Percentiles rank a stretch among this genome's conserved stretches.
These are phyloP conservation scores for Alternaria arborescens DNA, from an alignment of 2,329 filamentous ascomycete genomes.

Conservation along the genomic window DNA sequence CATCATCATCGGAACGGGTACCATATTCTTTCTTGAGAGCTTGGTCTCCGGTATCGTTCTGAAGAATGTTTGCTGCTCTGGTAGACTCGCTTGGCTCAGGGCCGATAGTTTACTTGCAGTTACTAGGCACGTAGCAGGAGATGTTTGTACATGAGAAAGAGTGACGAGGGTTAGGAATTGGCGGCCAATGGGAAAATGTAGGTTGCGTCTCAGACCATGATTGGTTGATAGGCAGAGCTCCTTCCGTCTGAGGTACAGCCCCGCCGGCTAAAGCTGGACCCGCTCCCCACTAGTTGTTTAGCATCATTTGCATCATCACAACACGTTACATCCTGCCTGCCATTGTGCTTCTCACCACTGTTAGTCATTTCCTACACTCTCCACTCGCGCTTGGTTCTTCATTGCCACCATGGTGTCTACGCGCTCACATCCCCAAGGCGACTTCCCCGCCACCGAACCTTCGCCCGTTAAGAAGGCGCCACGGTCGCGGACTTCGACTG, in stretches of 20 bases:
- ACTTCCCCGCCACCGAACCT: slow-evolving; percentile 47
- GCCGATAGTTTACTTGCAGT: neutral
- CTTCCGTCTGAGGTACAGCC: slow-evolving; percentile 3
- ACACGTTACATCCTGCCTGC: slow-evolving; percentile 15
- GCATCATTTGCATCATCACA: slow-evolving; percentile 13
- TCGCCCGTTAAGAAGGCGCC: slow-evolving; percentile 49
- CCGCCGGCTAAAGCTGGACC: slow-evolving; percentile 14
- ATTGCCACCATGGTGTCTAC: slow-evolving; percentile 50
- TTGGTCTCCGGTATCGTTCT: neutral
- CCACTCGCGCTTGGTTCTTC: neutral
- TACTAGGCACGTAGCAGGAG: neutral
- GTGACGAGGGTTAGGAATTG: neutral
- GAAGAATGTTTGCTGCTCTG: neutral
- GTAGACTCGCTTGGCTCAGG: neutral
- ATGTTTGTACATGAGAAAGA: no score
- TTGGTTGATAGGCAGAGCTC: neutral
- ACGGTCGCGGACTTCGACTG: slow-evolving; percentile 46
- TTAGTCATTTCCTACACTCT: neutral
- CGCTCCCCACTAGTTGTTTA: slow-evolving; percentile 12
- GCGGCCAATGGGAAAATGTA: neutral
- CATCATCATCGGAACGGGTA: neutral
- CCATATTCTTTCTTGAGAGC: neutral
- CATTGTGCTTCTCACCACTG: neutral
- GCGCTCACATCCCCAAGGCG: slow-evolving; percentile 47
- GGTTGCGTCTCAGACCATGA: neutral